Evolutionary conservation across 2,329 filamentous ascomycete species (phyloP).

Genomic region (Cytospora schulzeri): DNA sequence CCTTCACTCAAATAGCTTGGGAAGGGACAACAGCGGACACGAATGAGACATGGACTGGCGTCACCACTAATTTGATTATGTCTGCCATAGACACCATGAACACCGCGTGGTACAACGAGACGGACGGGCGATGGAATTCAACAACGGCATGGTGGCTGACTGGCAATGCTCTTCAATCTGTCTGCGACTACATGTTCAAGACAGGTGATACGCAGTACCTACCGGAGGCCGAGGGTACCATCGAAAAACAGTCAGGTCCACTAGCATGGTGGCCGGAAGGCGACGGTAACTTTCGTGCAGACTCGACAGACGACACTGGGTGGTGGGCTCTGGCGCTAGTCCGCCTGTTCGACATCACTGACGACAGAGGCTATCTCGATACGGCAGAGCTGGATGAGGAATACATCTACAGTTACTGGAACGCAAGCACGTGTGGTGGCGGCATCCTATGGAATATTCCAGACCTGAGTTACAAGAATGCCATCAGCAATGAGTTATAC

Average conservation of each 20-base stretch:
- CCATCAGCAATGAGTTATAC: slow-evolving; percentile 62
- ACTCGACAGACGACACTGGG: slow-evolving; percentile 58
- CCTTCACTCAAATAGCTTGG: not conserved
- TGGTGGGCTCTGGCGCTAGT: slow-evolving; percentile 67
- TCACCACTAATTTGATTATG: slow-evolving; percentile 2
- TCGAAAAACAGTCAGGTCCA: slow-evolving; percentile 39
- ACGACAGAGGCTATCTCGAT: slow-evolving; percentile 54
- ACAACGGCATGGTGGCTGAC: slow-evolving; percentile 43
- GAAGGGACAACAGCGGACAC: not conserved
- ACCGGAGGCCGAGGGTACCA: slow-evolving; percentile 35
- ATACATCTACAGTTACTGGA: slow-evolving; percentile 56
- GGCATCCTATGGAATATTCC: slow-evolving; percentile 60
- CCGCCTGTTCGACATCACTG: slow-evolving; percentile 57
- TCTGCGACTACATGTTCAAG: slow-evolving; percentile 41
- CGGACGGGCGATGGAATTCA: slow-evolving; percentile 39
- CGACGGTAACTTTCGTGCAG: slow-evolving; percentile 42
- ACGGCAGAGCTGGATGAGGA: slow-evolving; percentile 56
- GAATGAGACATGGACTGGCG: slow-evolving; percentile 12
- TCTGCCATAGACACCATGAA: slow-evolving; percentile 41
- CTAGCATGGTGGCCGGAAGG: slow-evolving; percentile 42
- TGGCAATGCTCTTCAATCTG: slow-evolving; percentile 39
- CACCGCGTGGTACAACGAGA: slow-evolving; percentile 37
- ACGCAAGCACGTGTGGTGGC: slow-evolving; percentile 51
- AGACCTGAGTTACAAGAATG: slow-evolving; percentile 51
- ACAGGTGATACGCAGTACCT: slow-evolving; percentile 38